These are phyloP conservation scores for Vachellia collinsii DNA, from an alignment of 306 rosid species.

Conservation along the genomic window DNA sequence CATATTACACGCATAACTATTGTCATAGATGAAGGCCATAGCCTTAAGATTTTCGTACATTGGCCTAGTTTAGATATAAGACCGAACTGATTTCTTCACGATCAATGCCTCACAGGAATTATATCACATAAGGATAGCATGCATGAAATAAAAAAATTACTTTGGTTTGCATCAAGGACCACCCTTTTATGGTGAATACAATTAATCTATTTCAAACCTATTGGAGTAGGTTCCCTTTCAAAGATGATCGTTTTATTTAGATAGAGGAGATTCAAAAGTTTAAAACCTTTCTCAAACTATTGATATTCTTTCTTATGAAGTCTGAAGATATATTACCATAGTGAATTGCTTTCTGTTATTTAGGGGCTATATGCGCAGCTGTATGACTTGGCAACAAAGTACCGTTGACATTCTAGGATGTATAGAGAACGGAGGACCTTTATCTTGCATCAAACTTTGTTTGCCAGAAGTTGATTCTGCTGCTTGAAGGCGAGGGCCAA, in stretches of 20 bases:
- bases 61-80: constrained; percentile 8
- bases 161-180: neutral
- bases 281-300: neutral
- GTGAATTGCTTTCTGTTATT: constrained; percentile 29
- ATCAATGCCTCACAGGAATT: neutral
- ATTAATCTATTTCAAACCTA: neutral
- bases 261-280: neutral
- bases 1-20: neutral
- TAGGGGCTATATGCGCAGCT: constrained; percentile 72
- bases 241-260: constrained; percentile 3
- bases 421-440: constrained; percentile 35
- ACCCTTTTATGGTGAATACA: neutral
- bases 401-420: constrained; percentile 3
- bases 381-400: constrained; percentile 46
- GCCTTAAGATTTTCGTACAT: neutral
- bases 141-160: neutral
- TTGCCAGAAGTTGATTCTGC: constrained; percentile 36
- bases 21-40: neutral
- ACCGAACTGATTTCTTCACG: neutral
- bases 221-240: neutral
- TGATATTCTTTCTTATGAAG: neutral
- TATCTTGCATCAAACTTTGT: constrained; percentile 10
- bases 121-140: neutral
- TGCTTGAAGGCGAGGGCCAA: constrained; percentile 20
- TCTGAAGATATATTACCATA: neutral